Conservation (phyloP, 345 rosid species). For the Microthlaspi erraticum region DNA sequence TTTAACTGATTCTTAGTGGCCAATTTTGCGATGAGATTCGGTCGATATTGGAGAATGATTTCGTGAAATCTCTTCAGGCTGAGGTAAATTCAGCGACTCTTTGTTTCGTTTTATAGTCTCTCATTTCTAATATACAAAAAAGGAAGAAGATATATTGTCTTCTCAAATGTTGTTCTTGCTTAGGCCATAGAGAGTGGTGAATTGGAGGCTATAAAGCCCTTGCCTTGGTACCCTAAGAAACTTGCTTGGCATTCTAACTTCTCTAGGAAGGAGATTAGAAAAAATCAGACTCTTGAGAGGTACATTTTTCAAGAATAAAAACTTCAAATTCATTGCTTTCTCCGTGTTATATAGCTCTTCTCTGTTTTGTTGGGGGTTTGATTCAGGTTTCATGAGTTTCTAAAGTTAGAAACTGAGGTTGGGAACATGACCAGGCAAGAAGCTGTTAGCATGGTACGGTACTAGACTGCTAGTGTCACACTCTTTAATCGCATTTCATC, state of each 20-base stretch:
- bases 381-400: constrained; percentile 90
- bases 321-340: neutral
- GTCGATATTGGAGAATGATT: constrained; percentile 79
- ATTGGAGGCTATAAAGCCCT: constrained; percentile 73
- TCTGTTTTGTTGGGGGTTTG: neutral
- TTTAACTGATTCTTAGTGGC: constrained; percentile 61
- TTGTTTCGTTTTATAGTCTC: constrained; percentile 2
- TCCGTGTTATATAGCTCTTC: neutral
- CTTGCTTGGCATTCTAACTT: constrained; percentile 95
- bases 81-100: constrained; percentile 52
- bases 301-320: constrained; percentile 25
- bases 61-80: constrained; percentile 71
- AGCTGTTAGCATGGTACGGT: constrained; percentile 95
- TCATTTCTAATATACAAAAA: constrained; percentile 5
- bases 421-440: constrained; percentile 98
- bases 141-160: neutral
- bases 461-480: constrained; percentile 23
- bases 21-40: constrained; percentile 78
- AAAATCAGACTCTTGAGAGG: constrained; percentile 93
- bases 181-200: constrained; percentile 77
- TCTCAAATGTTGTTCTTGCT: neutral
- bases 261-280: constrained; percentile 91
- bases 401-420: constrained; percentile 92
- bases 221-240: constrained; percentile 89
- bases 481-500: constrained; percentile 5